Evolutionary conservation across 768 basidiomycete species (phyloP), one percentile per base, ranked within the genome.

Genomic region (Suillus weaverae): DNA sequence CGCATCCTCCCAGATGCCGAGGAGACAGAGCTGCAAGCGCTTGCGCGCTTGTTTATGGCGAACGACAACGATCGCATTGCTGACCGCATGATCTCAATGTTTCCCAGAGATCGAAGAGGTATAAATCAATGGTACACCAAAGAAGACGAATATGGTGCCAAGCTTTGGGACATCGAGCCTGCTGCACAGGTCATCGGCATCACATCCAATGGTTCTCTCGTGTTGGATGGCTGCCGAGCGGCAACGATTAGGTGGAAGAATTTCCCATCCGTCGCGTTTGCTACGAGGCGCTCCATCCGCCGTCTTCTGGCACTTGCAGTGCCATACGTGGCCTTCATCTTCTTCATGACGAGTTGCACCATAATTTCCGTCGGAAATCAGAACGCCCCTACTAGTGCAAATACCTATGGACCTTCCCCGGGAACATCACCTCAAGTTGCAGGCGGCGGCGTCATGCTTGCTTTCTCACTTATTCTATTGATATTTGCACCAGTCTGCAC

Each of bases 211-310:
- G 39, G 69, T 11, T 35, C 66, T 3, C 14, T 75, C 43, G 65
- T 73, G 16, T 61, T 74, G 13, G 74, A 70, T 36, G 74, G 70
- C 9, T 72, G 74, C 41, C 68, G 72, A 20, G 68, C 68, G 7
- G 60, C 68, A 0, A 11, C 61, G 13, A 74, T 75, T 22, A 62
- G 64, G 5, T 73, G 72, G 74, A 72, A 70, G 60, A 54, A 66
- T 30, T 73, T 75, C 4, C 72, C 72, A 11, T 44, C 60, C 0
- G 51, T 74, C 16, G 36, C 64, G 6, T 75, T 68, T 16, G 70
- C 59, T 2, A 64, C 43, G 16, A 66, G 54, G 2, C 64, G 43
- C n/a, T 75, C 74, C 0, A n/a, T 10, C 8, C 65, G 6, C 43
- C 66, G 72, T 16, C 3, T 36, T 4, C 32, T 73, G 13, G 67